Base-by-base conservation (phyloP, 2,329 filamentous ascomycete genomes). In the Colletotrichum agaves region DNA sequence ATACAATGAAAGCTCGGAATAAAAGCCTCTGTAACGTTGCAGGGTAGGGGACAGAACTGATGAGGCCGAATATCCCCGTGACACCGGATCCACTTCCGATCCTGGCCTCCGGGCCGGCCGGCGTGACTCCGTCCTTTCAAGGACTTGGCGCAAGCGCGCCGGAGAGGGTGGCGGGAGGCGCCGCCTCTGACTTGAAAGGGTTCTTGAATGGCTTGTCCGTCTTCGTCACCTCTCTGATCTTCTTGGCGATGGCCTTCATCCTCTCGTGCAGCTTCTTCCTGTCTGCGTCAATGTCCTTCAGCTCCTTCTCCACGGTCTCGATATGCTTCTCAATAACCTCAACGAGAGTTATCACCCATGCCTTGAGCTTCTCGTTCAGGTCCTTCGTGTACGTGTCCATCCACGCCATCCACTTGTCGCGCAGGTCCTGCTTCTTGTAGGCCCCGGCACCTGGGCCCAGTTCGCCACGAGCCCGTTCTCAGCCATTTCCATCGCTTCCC, bases 201-300 rank as follows among this genome's bases (percentile, higher is more conserved):
- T 55, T 55, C 31, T 55, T 55, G 52, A 55, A 55, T 8, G 39
- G 17, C 2, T 15, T 17, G 41, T 44, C 33, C 31, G 33, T 13
- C 33, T 55, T 39, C 10, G 31, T 39, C 31, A 55, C 7, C n/a
- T 15, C n/a, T 11, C 37, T 31, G 37, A 55, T 17, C 52, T 55
- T n/a, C 52, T 39, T 55, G 35, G 37, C 37, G 15, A 39, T 39
- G 3, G 33, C 52, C 31, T 39, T 31, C 52, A 55, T 55, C 33
- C 52, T 39, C n/a, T 27, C n/a, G n/a, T 55, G 52, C 27, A 55
- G 33, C n/a, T 19, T 23, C 52, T 55, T 37, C 35, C 52, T 37
- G 33, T 55, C 33, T 1, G 17, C 21, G 52, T 55, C 52, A 31
- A 55, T 55, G 1, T 17, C 21, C 5, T 37, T 23, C 11, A 55